phyloP scores from a whole-genome alignment of 495 filamentous ascomycete genomes.

The Echria macrotheca region DNA sequence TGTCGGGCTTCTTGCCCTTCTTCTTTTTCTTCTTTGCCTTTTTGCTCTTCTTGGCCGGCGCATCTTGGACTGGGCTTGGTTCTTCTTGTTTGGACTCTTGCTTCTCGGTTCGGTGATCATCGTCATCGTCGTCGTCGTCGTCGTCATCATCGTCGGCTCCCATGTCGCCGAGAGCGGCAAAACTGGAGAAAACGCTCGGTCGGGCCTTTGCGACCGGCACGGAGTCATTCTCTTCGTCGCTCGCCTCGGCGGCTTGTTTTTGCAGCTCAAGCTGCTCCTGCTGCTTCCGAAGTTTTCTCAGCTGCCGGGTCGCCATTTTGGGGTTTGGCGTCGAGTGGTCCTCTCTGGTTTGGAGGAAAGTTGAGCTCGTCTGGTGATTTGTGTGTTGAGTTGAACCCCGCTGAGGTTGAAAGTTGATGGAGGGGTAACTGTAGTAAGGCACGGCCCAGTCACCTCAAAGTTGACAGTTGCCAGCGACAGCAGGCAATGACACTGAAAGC shows the following conservation, averaged over 20 bases:
- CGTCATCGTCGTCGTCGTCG: slow-evolving; percentile 39
- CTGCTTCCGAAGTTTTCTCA: slow-evolving; percentile 74
- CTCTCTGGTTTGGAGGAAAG: too few species aligned
- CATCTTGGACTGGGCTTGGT: slow-evolving; percentile 37
- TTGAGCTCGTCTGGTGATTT: too few species aligned
- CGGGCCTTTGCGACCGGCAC: slow-evolving; percentile 34
- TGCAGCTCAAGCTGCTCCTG: slow-evolving; percentile 45
- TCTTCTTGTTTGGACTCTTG: too few species aligned
- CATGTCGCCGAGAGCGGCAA: slow-evolving; percentile 42
- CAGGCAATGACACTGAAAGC: too few species aligned
- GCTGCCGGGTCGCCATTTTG: slow-evolving; percentile 72
- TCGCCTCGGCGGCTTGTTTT: slow-evolving; percentile 34
- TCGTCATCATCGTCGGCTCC: slow-evolving; percentile 34
- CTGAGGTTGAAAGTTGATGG: too few species aligned
- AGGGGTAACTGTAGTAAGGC: too few species aligned
- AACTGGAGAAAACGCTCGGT: slow-evolving; percentile 41
- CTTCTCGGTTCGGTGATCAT: slow-evolving; percentile 26
- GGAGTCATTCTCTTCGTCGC: slow-evolving; percentile 41
- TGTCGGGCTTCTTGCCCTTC: slow-evolving; percentile 37
- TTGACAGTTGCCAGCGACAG: too few species aligned
- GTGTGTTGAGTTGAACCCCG: too few species aligned
- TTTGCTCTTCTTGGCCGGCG: slow-evolving; percentile 44
- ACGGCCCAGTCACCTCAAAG: too few species aligned
- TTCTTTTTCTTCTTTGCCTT: slow-evolving; percentile 60
- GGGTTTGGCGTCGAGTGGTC: too few species aligned